A percentile compares a stretch with the other conserved stretches of the same genome.
Conservation (phyloP, 352 stramenopile species). For the Discostella stelligera region DNA sequence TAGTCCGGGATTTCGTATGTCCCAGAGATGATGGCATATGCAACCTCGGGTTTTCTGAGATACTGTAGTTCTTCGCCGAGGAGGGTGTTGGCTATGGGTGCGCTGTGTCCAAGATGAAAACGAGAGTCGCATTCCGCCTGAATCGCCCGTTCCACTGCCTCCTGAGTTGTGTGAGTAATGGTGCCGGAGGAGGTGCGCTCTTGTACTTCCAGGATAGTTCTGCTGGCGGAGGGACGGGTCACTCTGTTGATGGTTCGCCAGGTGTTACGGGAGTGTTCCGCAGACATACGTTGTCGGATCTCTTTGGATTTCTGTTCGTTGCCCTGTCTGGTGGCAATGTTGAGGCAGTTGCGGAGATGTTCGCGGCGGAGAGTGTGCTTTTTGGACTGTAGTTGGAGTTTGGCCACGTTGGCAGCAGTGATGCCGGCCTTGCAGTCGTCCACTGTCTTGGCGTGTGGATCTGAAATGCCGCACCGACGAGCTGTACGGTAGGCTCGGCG, state of each 20-base stretch:
- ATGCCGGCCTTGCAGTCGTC: slow-evolving; percentile 8
- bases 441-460: neutral
- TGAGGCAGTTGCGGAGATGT: neutral
- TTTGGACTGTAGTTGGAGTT: neutral
- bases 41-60: no score
- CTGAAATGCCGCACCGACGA: neutral
- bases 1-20: no score
- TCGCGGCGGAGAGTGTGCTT: neutral
- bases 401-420: neutral
- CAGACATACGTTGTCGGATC: no score
- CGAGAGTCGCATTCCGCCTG: no score
- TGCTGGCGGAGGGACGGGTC: neutral
- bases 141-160: no score
- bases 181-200: no score
- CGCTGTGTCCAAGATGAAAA: no score
- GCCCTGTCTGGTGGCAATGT: neutral
- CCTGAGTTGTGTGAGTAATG: no score
- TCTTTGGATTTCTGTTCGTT: neutral
- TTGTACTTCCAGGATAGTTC: no score
- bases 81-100: neutral
- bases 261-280: no score
- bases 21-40: no score
- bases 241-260: neutral
- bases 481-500: slow-evolving; percentile 1
- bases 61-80: no score